These are phyloP conservation scores for Cytospora piceicola DNA, from an alignment of 2,329 filamentous ascomycete genomes.

Conservation along the genomic window DNA sequence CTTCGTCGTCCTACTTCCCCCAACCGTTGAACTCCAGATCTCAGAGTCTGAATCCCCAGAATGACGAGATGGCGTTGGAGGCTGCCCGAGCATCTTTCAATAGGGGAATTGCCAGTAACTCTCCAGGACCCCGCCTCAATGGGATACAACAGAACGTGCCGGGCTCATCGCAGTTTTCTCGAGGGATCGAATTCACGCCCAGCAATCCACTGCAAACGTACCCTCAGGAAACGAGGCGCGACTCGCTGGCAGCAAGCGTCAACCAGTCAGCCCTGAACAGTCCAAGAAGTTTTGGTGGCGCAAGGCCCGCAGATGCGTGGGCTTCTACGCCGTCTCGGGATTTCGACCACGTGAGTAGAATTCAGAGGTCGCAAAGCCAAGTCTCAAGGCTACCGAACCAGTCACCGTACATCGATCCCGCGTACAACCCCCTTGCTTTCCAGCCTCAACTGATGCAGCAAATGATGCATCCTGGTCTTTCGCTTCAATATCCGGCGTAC, in stretches of 20 bases:
- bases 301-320: slow-evolving; percentile 24
- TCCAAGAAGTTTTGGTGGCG: slow-evolving; percentile 12
- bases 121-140: slow-evolving; percentile 22
- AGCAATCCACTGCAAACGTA: slow-evolving; percentile 9
- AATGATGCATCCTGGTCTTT: slow-evolving; percentile 2
- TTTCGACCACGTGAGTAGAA: slow-evolving; percentile 12
- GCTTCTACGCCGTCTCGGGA: slow-evolving; percentile 9
- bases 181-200: slow-evolving; percentile 24
- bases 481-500: slow-evolving; percentile 15
- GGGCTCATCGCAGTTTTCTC: slow-evolving; percentile 3
- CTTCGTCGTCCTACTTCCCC: slow-evolving; percentile 18
- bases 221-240: slow-evolving; percentile 22
- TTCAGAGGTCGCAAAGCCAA: slow-evolving; percentile 23
- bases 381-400: slow-evolving; percentile 23
- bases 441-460: slow-evolving; percentile 23
- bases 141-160: slow-evolving; percentile 13
- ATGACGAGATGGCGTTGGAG: slow-evolving; percentile 21
- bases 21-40: slow-evolving; percentile 21
- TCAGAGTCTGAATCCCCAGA: slow-evolving; percentile 22
- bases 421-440: slow-evolving; percentile 10
- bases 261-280: slow-evolving; percentile 28
- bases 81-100: slow-evolving; percentile 10
- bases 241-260: slow-evolving; percentile 26
- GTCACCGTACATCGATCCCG: slow-evolving; percentile 20
- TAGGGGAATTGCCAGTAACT: slow-evolving; percentile 14